Percentiles rank a stretch among this genome's conserved stretches.
These are phyloP conservation scores for Candida berthetii DNA, from an alignment of 805 yeast genomes.

Conservation along the genomic window DNA sequence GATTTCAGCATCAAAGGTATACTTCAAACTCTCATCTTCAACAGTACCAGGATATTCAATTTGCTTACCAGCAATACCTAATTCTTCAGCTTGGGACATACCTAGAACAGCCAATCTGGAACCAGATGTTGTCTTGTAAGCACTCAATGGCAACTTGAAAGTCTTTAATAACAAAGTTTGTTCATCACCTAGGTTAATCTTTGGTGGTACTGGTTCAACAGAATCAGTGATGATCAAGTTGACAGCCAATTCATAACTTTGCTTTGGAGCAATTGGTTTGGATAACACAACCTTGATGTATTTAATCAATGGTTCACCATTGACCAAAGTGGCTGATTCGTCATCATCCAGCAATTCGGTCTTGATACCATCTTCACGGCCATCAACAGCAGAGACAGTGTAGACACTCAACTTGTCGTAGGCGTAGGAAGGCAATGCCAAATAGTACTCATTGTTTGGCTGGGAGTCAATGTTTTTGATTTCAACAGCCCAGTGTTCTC, in stretches of 20 bases:
- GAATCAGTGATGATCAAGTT: conserved; percentile 41
- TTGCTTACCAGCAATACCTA: conserved; percentile 22
- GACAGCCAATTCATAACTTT: conserved; percentile 40
- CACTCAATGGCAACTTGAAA: conserved; percentile 49
- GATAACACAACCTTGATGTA: conserved; percentile 51
- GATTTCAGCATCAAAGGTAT: conserved; percentile 47
- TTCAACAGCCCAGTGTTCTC: conserved; percentile 50
- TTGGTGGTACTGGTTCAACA: conserved; percentile 57
- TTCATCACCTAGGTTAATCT: conserved; percentile 47
- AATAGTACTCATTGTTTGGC: conserved; percentile 50
- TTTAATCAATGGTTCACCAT: conserved; percentile 20
- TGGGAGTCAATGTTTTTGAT: conserved; percentile 50
- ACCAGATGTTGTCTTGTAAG: conserved; percentile 46
- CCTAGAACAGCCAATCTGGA: conserved; percentile 42
- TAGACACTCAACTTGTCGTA: conserved; percentile 37
- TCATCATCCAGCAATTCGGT: conserved; percentile 19
- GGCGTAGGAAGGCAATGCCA: conserved; percentile 48
- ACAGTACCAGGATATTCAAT: conserved; percentile 30
- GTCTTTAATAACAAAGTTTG: conserved; percentile 56
- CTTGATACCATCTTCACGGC: conserved; percentile 2
- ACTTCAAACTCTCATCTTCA: conserved; percentile 35
- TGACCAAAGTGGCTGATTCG: conserved; percentile 15
- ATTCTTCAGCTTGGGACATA: conserved; percentile 38
- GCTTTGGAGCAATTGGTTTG: conserved; percentile 61
- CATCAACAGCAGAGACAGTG: conserved; percentile 29